phyloP scores from a whole-genome alignment of 805 yeast genomes.

The Pachysolen tannophilus region DNA sequence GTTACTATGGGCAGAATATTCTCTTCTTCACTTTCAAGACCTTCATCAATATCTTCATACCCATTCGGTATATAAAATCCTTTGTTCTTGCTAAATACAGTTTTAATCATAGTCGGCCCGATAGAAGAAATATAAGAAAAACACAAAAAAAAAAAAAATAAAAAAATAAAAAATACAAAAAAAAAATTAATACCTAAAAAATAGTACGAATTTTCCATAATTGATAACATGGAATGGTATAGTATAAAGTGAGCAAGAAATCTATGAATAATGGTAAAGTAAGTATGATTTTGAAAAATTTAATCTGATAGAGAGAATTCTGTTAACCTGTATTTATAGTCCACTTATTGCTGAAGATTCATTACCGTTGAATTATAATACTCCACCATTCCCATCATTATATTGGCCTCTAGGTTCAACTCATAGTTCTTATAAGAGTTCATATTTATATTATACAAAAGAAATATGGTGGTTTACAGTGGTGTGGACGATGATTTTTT shows the following conservation, averaged over 20 bases:
- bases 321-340: conserved; percentile 1
- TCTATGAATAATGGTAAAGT: neutral
- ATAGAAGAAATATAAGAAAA: neutral
- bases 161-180: neutral
- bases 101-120: neutral
- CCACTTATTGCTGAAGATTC: conserved; percentile 31
- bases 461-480: conserved; percentile 84
- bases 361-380: conserved; percentile 73
- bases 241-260: no score
- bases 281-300: neutral
- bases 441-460: conserved; percentile 56
- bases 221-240: no score
- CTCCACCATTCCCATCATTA: conserved; percentile 77
- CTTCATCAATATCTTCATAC: conserved; percentile 3
- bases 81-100: neutral
- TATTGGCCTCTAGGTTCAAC: conserved; percentile 51
- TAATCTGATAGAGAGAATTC: neutral
- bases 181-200: no score
- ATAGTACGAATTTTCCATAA: no score
- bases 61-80: conserved; percentile 9
- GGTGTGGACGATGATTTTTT: conserved; percentile 71
- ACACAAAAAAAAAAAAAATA: neutral
- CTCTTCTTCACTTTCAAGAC: conserved; percentile 1
- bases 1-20: conserved; percentile 12
- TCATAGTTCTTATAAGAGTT: conserved; percentile 27